Evolutionary conservation across 176 grass and related monocot genomes (phyloP).

Genomic region (Metroxylon sagu): DNA sequence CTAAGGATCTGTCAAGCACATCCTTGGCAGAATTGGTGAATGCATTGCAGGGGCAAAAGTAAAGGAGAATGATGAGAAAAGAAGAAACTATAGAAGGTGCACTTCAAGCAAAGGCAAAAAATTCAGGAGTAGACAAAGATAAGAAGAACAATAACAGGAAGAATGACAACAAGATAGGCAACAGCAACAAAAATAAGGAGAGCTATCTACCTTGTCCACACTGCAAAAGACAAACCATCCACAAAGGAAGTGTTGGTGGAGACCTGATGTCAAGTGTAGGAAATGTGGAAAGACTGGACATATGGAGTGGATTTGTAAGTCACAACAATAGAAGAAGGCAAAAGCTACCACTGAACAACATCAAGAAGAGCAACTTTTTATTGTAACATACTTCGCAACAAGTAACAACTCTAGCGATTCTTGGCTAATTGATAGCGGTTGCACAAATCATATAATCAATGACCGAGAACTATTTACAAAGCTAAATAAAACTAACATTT

Average conservation of each 20-base stretch:
- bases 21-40: not conserved
- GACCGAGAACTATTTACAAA: not conserved
- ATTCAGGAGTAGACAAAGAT: not conserved
- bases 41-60: not conserved
- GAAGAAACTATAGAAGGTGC: not conserved
- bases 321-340: not conserved
- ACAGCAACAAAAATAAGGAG: not conserved
- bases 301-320: not conserved
- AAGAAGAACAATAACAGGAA: not conserved
- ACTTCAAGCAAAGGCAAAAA: not conserved
- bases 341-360: not conserved
- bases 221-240: not conserved
- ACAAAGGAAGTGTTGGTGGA: not conserved
- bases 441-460: not conserved
- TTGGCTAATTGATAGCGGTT: not conserved
- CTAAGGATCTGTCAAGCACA: not conserved
- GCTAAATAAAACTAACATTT: not conserved
- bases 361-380: not conserved
- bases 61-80: not conserved
- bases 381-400: not conserved
- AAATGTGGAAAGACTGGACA: not conserved
- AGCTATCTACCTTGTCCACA: not conserved
- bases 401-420: not conserved
- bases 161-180: not conserved
- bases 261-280: not conserved